Base-by-base conservation (phyloP, 2,329 filamentous ascomycete species). In the Scytalidium lignicola region DNA sequence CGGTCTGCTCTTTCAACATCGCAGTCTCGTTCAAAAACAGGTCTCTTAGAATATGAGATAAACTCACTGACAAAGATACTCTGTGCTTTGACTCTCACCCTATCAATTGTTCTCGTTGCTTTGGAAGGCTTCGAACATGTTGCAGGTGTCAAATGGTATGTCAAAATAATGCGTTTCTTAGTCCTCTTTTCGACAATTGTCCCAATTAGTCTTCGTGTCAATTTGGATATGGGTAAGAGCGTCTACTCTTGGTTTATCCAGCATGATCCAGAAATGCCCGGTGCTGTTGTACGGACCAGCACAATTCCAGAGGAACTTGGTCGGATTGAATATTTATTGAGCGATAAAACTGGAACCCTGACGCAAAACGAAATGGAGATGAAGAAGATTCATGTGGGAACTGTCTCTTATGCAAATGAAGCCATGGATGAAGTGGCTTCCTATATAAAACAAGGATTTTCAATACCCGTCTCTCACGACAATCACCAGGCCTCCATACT, bases 161-260 rank as follows among this genome's bases (percentile, higher is more conserved):
- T 97, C 57, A 92, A 95, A 56, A 95, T 97, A 61, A 93, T 96
- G 83, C 85, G 92, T n/a, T 99, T 97, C 65, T 72, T 99, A 55
- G 95, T 99, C 52, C 75, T 99, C 1, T 99, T 99, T 73, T 97
- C 92, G n/a, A 97, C 92, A 0, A 99, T 99, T 62, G 95, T 99
- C 21, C 93, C 93, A 1, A 96, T 99, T 67, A 95, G 90, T 70
- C 74, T 99, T 58, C 86, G 93, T 45, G 93, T 99, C 58, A 99
- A 99, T 64, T 75, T 99, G 17, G 93, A 99, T 64, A 86, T 99
- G 80, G 95, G 92, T 37, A 99, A 99, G 70, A 92, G 88, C 48
- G 90, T 93, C 2, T 99, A 96, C 68, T 95, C 91, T 8, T 88
- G 86, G 71, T 96, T 96, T 63, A 99, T 99, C 51, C 90, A 99